Evolutionary conservation across 352 stramenopile genomes (phyloP), one percentile per base, ranked within the genome.

Genomic region (Phytophthora vignae): DNA sequence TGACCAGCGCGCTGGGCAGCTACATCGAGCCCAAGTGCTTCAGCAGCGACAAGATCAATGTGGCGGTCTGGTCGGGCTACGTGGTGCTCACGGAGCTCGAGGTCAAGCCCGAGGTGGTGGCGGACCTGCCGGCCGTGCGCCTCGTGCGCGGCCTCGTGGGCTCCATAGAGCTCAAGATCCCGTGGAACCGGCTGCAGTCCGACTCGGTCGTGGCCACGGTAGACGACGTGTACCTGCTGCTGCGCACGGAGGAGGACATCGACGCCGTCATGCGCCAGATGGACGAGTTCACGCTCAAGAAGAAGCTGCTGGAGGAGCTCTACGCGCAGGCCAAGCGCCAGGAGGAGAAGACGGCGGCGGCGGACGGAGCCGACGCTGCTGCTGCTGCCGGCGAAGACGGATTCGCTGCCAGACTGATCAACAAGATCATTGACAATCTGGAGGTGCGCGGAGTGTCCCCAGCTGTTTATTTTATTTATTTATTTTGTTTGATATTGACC

Each of bases 391-490:
- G 44, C 15, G 83, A 93, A n/a, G 85, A 89, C 25, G 87, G 89
- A 9, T 97, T 95, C 64, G 74, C 88, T 3, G 83, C 85, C 27
- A 82, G 90, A 33, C 76, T 97, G 19, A 60, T 95, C 48, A 97
- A 96, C 67, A 96, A 96, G 67, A 96, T 97, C 64, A 89, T 97
- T 25, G 90, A 97, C 67, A 97, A 97, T 55, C 77, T 97, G 55
- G 89, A 97, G 77, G 86, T 92, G 17, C 11, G 57, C 25, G 9
- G 44, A 59, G n/a, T 10, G 5, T 22, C 42, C 11, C 40, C 40
- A 50, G n/a, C n/a, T 27, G 9, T 54, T 29, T 4, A 27, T 29
- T 12, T 53, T 10, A 38, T 15, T 19, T 52, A 4, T 53, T 17
- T 14, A 48, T 61, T 54, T 11, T 44, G 17, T 64, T 27, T 50